Evolutionary conservation across 1,284 basidiomycete species (phyloP), one percentile per base, ranked within the genome.

Genomic region (Thelephora terrestris): DNA sequence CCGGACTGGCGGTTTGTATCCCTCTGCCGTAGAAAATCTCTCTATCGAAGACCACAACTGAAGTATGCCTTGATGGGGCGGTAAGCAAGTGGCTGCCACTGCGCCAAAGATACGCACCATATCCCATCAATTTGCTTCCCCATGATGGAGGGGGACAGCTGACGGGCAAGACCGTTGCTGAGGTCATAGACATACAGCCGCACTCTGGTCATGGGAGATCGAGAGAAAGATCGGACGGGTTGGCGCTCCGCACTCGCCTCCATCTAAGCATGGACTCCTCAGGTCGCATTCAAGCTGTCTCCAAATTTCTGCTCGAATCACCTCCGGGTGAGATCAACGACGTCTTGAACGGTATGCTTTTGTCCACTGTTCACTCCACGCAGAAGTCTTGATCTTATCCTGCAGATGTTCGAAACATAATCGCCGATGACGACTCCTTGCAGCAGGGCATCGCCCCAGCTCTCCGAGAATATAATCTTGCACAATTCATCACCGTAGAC

Each of bases 241-340:
- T 32, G 3, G 5, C 43, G 23, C 43, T 32, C 10, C 27, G 7
- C 43, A 29, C 20, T 9, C 38, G 12, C 38, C 16, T n/a, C 21
- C n/a, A 21, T 21, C 39, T 42, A 7, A 1, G 52, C 24, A 84
- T 84, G 79, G 75, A 79, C 53, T 61, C 72, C 44, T 65, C 71
- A 48, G 78, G 83, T 58, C 78, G 81, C 24, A 78, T 88, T 45
- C 70, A 79, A 58, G 74, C 76, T 10, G 91, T 87, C 7, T 81
- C 85, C 16, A 71, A 71, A 46, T 91, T 96, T 58, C 72, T 97
- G 29, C 74, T 90, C 1, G 92, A 95, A 64, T 81, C 89, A 1
- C 93, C 93, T 12, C 93, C 93, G 0, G 93, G 93, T 47, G 89
- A 97, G 69, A 92, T 95, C 58, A 95, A 94, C 63, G 92, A 95